Base-by-base conservation (phyloP, 2,329 filamentous ascomycete genomes). In the Botryosphaeria agaves region DNA sequence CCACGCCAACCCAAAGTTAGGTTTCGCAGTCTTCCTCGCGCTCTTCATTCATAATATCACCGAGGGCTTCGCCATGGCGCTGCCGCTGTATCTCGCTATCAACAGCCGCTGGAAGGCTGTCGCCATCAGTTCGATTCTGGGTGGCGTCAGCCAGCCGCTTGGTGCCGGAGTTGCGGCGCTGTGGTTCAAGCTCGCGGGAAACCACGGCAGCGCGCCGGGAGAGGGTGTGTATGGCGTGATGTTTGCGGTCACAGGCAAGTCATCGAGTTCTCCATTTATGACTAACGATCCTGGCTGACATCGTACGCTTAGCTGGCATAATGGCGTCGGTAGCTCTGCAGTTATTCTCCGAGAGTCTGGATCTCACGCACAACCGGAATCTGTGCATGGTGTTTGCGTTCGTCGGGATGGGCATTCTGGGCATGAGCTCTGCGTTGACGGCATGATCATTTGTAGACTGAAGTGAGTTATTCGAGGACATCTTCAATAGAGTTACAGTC, bases 1-100 rank as follows among this genome's bases (percentile, higher is more conserved):
- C 53, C 89, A 98, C 49, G 87, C 84, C 8, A 95, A 85, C 49
- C 85, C 89, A 0, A 64, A 69, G 0, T 70, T 98, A 0, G 89
- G 89, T 14, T 73, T 93, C 53, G 79, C 81, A 31, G 83, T 98
- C 32, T 98, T 98, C 57, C 70, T 95, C 52, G 87, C 89, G 1
- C 68, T 98, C 5, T 93, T 93, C 48, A 87, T 98, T 35, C 89
- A 98, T 64, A 98, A 95, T 57, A 92, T 98, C 45, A 85, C 83
- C 17, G 89, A 98, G 57, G 89, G 89, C 2, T 95, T 95, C 49
- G 82, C 85, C 37, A 78, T 98, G 67, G 83, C 84, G 0, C 59
- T 98, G 1, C 89, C 89, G 0, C 64, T 98, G 0, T 98, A 92
- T 53, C 79, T 98, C 45, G 89, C 89, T 1, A 69, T 94, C 18